Conservation (phyloP, 495 filamentous ascomycete genomes). For the Penicillium longicatenatum region DNA sequence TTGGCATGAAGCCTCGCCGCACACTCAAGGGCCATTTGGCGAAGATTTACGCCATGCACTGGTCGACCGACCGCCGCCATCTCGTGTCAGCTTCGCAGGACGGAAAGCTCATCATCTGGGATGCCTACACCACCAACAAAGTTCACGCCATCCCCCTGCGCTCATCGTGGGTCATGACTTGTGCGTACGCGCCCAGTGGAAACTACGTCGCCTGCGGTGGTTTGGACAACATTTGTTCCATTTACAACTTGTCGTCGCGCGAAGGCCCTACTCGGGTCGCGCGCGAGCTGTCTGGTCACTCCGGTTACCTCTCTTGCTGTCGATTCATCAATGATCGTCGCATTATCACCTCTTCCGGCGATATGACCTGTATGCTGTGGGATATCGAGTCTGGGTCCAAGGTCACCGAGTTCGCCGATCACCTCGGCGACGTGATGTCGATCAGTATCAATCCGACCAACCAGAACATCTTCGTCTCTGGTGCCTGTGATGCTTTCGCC, state of each 20-base stretch:
- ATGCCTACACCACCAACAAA: conserved; percentile 99
- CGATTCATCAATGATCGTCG: conserved; percentile 98
- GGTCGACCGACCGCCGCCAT: conserved; percentile 98
- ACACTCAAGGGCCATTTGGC: conserved; percentile 96
- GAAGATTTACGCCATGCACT: conserved; percentile 99
- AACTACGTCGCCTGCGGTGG: conserved; percentile 98
- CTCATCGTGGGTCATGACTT: conserved; percentile 99
- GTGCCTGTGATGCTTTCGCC: conserved; percentile 96
- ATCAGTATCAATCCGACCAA: conserved; percentile 99
- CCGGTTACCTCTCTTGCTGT: conserved; percentile 97
- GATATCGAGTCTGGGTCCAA: conserved; percentile 97
- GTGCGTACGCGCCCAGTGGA: conserved; percentile 96
- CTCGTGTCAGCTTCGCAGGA: conserved; percentile 98
- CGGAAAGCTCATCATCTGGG: conserved; percentile 99
- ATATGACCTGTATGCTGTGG: conserved; percentile 99
- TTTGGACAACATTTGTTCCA: conserved; percentile 98
- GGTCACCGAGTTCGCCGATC: conserved; percentile 97
- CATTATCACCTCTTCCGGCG: conserved; percentile 96
- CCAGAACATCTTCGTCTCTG: conserved; percentile 94
- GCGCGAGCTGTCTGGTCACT: conserved; percentile 94
- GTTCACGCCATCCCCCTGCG: conserved; percentile 98
- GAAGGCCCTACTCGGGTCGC: conserved; percentile 96
- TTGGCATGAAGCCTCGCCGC: conserved; percentile 93
- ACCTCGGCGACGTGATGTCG: conserved; percentile 98
- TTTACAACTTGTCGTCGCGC: conserved; percentile 96